Percentiles rank a stretch among this genome's conserved stretches.
phyloP scores from a whole-genome alignment of 305 asterid species.

The Fraxinus nigra region DNA sequence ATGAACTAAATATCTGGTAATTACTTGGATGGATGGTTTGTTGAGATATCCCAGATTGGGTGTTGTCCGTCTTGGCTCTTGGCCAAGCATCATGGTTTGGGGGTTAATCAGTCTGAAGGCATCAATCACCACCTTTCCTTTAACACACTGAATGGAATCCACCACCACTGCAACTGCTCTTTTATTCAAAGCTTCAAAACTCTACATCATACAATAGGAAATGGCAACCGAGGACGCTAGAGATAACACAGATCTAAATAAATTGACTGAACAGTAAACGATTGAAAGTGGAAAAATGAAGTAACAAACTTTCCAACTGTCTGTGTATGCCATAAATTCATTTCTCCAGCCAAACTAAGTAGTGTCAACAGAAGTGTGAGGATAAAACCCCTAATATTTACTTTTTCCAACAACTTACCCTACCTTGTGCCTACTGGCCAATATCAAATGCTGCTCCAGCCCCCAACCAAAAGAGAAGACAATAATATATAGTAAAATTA shows the following conservation, averaged over 20 bases:
- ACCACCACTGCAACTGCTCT: slow-evolving; percentile 98
- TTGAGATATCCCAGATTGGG: slow-evolving; percentile 94
- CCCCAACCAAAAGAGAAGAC: neutral
- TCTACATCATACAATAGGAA: slow-evolving; percentile 44
- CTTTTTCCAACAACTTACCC: neutral
- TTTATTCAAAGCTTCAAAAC: slow-evolving; percentile 97
- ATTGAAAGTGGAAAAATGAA: neutral
- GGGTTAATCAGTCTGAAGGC: slow-evolving; percentile 95
- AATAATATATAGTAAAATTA: neutral
- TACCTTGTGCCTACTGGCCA: neutral
- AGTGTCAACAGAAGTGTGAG: neutral
- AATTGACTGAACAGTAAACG: neutral
- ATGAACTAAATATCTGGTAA: neutral
- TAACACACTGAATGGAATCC: slow-evolving; percentile 97
- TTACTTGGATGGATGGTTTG: slow-evolving; percentile 93
- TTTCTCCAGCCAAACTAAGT: neutral
- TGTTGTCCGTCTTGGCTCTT: slow-evolving; percentile 96
- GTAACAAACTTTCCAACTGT: neutral
- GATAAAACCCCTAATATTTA: neutral
- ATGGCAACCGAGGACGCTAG: neutral
- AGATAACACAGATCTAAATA: neutral
- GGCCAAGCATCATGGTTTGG: slow-evolving; percentile 99
- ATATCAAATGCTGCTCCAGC: neutral
- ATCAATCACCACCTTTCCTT: slow-evolving; percentile 97
- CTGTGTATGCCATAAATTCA: neutral